A percentile compares a stretch with the other conserved stretches of the same genome.
phyloP scores from a whole-genome alignment of 2,329 filamentous ascomycete genomes.

The Biscogniauxia mediterranea region DNA sequence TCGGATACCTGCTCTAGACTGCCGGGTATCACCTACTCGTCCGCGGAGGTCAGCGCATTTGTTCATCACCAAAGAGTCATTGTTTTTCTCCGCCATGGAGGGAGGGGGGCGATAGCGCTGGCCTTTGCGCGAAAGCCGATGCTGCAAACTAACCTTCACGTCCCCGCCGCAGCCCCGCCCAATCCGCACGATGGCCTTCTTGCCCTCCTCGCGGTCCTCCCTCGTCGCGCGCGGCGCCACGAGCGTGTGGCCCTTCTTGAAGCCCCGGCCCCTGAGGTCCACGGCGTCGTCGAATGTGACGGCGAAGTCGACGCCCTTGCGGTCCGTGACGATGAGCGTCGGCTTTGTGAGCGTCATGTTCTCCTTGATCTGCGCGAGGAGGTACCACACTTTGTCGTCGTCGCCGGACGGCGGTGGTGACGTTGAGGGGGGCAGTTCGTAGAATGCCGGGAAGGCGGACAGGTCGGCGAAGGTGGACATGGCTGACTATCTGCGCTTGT shows the following conservation, averaged over 20 bases:
- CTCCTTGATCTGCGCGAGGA: slow-evolving; percentile 33
- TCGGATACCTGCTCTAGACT: slow-evolving; percentile 25
- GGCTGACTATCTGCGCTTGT: neutral
- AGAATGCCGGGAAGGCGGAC: slow-evolving; percentile 15
- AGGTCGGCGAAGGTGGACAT: slow-evolving; percentile 8
- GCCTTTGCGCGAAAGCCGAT: neutral
- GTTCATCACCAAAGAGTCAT: neutral
- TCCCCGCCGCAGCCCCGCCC: slow-evolving; percentile 30
- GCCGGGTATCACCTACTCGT: slow-evolving; percentile 23
- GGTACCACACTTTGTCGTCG: slow-evolving; percentile 27
- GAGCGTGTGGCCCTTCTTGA: slow-evolving; percentile 40
- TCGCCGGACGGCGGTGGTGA: slow-evolving; percentile 5
- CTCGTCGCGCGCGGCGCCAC: slow-evolving; percentile 37
- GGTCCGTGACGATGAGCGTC: slow-evolving; percentile 45
- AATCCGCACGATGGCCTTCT: slow-evolving; percentile 40
- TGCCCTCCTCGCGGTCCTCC: slow-evolving; percentile 36
- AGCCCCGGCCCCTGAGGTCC: slow-evolving; percentile 32
- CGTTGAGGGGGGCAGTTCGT: slow-evolving; percentile 15
- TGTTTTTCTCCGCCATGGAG: neutral
- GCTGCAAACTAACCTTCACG: slow-evolving; percentile 30
- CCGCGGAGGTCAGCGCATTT: neutral
- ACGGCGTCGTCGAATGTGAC: slow-evolving; percentile 44
- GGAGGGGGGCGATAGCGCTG: neutral
- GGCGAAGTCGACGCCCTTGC: slow-evolving; percentile 40
- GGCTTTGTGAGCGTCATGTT: slow-evolving; percentile 47